Percentiles rank a stretch among this genome's conserved stretches.
Evolutionary conservation across 2,329 filamentous ascomycete genomes (phyloP).

Genomic region (Phoma sp.): DNA sequence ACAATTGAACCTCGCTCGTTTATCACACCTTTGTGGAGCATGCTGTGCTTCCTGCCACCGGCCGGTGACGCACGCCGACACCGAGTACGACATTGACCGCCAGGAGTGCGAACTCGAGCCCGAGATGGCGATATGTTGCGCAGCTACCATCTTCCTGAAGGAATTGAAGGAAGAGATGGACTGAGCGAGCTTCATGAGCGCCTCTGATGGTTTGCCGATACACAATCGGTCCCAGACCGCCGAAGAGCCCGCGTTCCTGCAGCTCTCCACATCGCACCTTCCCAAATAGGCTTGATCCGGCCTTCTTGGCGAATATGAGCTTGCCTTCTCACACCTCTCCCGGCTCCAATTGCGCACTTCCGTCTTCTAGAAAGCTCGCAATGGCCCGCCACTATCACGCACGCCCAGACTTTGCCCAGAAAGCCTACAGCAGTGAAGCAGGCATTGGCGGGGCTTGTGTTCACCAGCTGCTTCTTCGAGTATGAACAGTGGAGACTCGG

Average conservation of each 20-base stretch:
- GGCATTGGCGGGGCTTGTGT: slow-evolving; percentile 18
- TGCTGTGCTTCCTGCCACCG: neutral
- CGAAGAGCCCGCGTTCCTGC: slow-evolving; percentile 13
- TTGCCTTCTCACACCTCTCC: slow-evolving; percentile 7
- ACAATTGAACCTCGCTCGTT: neutral
- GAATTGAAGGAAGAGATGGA: neutral
- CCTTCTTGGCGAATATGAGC: slow-evolving; percentile 8
- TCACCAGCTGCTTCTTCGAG: slow-evolving; percentile 17
- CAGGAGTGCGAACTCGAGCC: neutral
- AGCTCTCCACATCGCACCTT: slow-evolving; percentile 15
- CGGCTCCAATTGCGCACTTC: slow-evolving; percentile 5
- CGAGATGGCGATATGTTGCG: neutral
- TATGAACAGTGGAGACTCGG: slow-evolving; percentile 3
- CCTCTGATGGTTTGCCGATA: slow-evolving; percentile 7
- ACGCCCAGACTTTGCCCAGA: slow-evolving; percentile 22
- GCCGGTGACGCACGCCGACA: neutral
- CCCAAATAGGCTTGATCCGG: slow-evolving; percentile 8
- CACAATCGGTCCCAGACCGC: slow-evolving; percentile 8
- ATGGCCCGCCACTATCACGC: slow-evolving; percentile 21
- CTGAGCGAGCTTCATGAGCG: neutral
- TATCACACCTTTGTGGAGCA: neutral
- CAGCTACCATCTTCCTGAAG: neutral
- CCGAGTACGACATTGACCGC: neutral
- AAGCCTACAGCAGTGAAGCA: slow-evolving; percentile 20
- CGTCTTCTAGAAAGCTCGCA: slow-evolving; percentile 3